Evolutionary conservation across 176 grass and related monocot species (phyloP), one percentile per base, ranked within the genome.

Genomic region (Carex pumila): DNA sequence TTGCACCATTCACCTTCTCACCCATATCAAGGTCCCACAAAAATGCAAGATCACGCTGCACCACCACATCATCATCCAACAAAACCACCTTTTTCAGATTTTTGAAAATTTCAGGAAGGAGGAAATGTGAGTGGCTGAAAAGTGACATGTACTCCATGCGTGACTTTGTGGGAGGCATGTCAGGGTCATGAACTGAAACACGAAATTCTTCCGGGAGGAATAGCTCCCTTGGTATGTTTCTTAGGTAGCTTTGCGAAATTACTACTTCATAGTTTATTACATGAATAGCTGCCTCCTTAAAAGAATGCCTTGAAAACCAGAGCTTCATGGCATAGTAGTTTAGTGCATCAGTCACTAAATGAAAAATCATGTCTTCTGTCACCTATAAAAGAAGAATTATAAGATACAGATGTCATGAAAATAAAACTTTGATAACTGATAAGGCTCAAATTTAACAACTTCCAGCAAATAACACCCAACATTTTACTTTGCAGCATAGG

Each of bases 301-400:
- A 99, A 78, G 86, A 80, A 47, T 99, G 92, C 66, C 91, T 95
- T 81, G 75, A 69, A 88, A 95, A 99, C 97, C 97, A 99, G 72
- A 91, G 89, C 82, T 96, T 95, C 97, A 96, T 99, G 71, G 91
- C 93, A 84, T 92, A 99, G 80, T 89, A 99, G 90, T 99, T 95
- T 85, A 92, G 90, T 76, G 87, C 65, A 64, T 99, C 97, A 12
- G 97, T 99, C 54, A 99, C 58, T 34, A 99, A 53, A 89, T 99
- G 91, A 76, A 99, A 99, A 53, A 96, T 66, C 84, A 94, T 87
- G 91, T 89, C 88, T 83, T 65, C 85, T 49, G 88, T 94, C 82
- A 84, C 97, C 97, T 99, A 86, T 62, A 85, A 65, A 84, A 85
- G 3, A 81, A 55, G 32, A 74, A 83, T 66, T 39, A 86, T 68